Evolutionary conservation across 176 grass and related monocot genomes (phyloP), one percentile per base, ranked within the genome.

Genomic region (Otatea glauca): DNA sequence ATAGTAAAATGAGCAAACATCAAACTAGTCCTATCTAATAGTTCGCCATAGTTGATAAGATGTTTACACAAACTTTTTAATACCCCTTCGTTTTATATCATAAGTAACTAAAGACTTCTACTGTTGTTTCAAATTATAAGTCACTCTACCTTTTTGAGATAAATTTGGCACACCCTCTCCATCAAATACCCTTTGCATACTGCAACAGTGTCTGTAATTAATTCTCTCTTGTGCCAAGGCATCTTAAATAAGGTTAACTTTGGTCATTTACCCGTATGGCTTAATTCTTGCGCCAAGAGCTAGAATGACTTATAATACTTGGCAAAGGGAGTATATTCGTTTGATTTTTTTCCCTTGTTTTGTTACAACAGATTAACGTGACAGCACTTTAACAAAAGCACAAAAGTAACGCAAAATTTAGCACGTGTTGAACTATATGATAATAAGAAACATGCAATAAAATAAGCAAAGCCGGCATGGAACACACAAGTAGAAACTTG

Each of bases 31-130:
- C 2, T 80, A 35, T 74, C 27, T 17, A 61, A 62, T 42, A 32
- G 69, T 68, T 38, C 48, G 16, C 25, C 29, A 78, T 32, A 88
- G 21, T 72, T 88, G 50, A 77, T 60, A 63, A 27, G 16, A 88
- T 77, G 65, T 58, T 79, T 79, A 66, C 45, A 64, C 23, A 83
- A 82, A 20, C 5, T 42, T 7, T 60, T 12, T 42, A 58, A 18
- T 79, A 79, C 16, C 27, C 13, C 13, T 48, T 17, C 3, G 12
- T 61, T 81, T n/a, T 74, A 66, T 24, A 37, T 39, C 13, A 72
- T 11, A 74, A 50, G 35, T 68, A 49, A 42, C 9, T 21, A 58
- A 43, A 67, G 27, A 74, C 5, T 67, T 87, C 4, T 47, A 32
- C 11, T 65, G 27, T 0, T 72, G 21, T 56, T 27, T 61, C 35